Conservation (phyloP, 345 rosid genomes). For the Excoecaria cochinchinensis region DNA sequence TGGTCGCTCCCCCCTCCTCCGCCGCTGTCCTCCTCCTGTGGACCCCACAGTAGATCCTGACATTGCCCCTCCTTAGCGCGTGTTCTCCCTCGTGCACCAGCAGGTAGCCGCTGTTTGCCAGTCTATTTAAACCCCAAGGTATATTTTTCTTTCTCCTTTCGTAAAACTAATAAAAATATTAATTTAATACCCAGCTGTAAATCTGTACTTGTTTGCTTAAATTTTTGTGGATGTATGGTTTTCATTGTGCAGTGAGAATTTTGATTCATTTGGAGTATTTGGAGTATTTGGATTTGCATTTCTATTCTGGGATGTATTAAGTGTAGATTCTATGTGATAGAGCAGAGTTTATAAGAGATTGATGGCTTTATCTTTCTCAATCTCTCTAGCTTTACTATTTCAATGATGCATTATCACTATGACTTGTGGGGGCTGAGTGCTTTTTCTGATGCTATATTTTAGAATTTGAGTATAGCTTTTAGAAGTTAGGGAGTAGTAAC, state of each 20-base stretch:
- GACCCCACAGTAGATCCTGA: too few relatives aligned
- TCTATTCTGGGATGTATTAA: neutral
- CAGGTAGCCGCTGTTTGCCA: too few relatives aligned
- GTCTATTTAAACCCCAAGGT: slow-evolving; percentile 42
- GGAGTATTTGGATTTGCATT: neutral
- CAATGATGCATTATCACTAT: neutral
- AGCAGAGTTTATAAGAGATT: neutral
- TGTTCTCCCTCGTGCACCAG: too few relatives aligned
- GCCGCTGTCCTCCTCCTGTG: too few relatives aligned
- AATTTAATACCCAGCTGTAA: neutral
- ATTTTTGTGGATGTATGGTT: neutral
- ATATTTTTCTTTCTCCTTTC: neutral
- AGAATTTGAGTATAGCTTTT: neutral
- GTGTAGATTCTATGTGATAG: neutral
- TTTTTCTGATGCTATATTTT: too few relatives aligned
- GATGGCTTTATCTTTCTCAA: neutral
- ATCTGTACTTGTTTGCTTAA: neutral
- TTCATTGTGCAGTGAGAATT: neutral
- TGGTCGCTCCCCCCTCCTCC: too few relatives aligned
- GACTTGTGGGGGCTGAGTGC: neutral
- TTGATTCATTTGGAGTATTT: neutral
- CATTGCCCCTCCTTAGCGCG: too few relatives aligned
- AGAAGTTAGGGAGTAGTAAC: neutral
- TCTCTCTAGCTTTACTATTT: neutral
- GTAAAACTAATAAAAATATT: neutral